These are phyloP conservation scores for Eutypa lata DNA, from an alignment of 2,329 filamentous ascomycete species.

Conservation along the genomic window DNA sequence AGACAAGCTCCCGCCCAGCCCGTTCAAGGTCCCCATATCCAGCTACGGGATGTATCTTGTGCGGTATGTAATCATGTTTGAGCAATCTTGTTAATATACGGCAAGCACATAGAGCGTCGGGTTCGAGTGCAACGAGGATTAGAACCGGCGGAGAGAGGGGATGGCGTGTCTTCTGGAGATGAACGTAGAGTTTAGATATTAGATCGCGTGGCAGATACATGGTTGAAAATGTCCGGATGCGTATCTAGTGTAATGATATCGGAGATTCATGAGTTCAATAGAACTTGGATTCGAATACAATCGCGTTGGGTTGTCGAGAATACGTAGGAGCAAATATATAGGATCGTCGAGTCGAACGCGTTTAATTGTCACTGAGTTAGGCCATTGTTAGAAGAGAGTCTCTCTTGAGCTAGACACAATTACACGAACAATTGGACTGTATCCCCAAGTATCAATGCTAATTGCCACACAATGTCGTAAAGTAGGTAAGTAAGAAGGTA, in stretches of 20 bases:
- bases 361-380: not conserved
- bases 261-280: conserved; percentile 29
- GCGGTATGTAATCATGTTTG: conserved; percentile 94
- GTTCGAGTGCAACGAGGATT: conserved; percentile 88
- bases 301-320: not conserved
- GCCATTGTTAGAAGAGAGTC: not conserved
- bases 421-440: conserved; percentile 5
- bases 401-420: not conserved
- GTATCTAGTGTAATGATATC: conserved; percentile 26
- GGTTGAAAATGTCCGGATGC: conserved; percentile 31
- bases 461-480: no score
- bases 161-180: conserved; percentile 82
- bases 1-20: conserved; percentile 74
- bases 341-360: conserved; percentile 1
- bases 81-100: conserved; percentile 90
- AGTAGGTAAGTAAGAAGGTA: no score
- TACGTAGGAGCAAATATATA: not conserved
- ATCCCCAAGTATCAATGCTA: not conserved
- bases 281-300: conserved; percentile 3
- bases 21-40: conserved; percentile 87
- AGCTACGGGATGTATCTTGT: conserved; percentile 93
- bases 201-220: conserved; percentile 96
- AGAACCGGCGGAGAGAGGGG: conserved; percentile 89
- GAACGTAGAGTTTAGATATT: conserved; percentile 86
- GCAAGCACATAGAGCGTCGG: conserved; percentile 92